Conservation (phyloP, 371 early-diverging fungal species). For the Mucor saturninus region DNA sequence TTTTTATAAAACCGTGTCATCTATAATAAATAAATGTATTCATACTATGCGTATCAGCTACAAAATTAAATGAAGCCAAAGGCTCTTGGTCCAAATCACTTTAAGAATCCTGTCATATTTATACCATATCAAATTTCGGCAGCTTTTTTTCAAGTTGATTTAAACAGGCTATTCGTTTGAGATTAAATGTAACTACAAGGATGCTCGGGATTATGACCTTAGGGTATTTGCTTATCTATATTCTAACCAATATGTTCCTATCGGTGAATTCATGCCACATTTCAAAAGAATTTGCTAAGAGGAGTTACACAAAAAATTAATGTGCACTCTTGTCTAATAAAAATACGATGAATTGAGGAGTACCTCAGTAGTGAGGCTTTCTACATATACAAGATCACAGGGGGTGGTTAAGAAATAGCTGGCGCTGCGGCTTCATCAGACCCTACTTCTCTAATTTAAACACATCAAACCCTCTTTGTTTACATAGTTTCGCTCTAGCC, state of each 20-base stretch:
- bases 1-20: not conserved
- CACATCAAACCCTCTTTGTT: not conserved
- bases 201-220: conserved; percentile 83
- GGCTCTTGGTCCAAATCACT: conserved; percentile 44
- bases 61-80: conserved; percentile 88
- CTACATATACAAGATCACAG: conserved; percentile 1
- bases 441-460: not conserved
- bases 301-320: not conserved
- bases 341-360: conserved; percentile 11
- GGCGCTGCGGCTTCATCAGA: not conserved
- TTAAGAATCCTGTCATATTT: conserved; percentile 20
- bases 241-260: conserved; percentile 81
- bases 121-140: not conserved
- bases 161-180: conserved; percentile 31
- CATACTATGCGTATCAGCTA: conserved; percentile 68
- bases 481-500: no score
- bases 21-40: not conserved
- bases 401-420: not conserved
- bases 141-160: not conserved
- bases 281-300: conserved; percentile 69
- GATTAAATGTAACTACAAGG: conserved; percentile 77
- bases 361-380: conserved; percentile 9
- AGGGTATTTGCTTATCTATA: conserved; percentile 82
- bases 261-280: conserved; percentile 84
- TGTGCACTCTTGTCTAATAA: not conserved